These are phyloP conservation scores for Paramecium sonneborni DNA, from an alignment of 73 alveolate genomes.

Conservation along the genomic window DNA sequence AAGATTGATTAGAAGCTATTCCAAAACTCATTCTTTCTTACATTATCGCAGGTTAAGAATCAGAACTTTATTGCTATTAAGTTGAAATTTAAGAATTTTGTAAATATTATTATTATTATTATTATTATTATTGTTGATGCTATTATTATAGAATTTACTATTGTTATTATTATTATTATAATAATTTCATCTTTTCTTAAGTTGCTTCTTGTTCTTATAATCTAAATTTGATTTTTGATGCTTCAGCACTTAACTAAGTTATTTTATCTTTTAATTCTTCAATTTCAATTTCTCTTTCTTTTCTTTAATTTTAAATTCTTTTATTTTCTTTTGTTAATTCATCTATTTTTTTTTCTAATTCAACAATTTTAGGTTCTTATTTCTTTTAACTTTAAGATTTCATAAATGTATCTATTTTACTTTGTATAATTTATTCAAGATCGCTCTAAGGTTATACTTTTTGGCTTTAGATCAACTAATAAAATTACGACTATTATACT, in stretches of 20 bases:
- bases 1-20: not conserved
- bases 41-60: not conserved
- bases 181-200: not conserved
- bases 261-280: constrained; percentile 41
- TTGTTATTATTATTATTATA: not conserved
- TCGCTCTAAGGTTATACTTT: not conserved
- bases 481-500: not conserved
- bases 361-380: constrained; percentile 2
- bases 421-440: not conserved
- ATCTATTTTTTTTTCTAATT: constrained; percentile 22
- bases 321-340: constrained; percentile 43
- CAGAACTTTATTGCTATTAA: not conserved
- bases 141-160: not conserved
- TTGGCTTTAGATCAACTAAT: not conserved
- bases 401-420: constrained; percentile 11
- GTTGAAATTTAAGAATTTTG: not conserved
- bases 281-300: constrained; percentile 21
- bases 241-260: not conserved
- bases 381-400: not conserved
- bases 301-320: not conserved
- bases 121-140: not conserved
- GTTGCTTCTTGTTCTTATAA: constrained; percentile 6
- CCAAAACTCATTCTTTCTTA: constrained; percentile 20
- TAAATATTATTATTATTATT: not conserved
- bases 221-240: constrained; percentile 4